A percentile compares a stretch with the other conserved stretches of the same genome.
phyloP scores from a whole-genome alignment of 1,284 basidiomycete species.

The Microstroma glucosiphilum region DNA sequence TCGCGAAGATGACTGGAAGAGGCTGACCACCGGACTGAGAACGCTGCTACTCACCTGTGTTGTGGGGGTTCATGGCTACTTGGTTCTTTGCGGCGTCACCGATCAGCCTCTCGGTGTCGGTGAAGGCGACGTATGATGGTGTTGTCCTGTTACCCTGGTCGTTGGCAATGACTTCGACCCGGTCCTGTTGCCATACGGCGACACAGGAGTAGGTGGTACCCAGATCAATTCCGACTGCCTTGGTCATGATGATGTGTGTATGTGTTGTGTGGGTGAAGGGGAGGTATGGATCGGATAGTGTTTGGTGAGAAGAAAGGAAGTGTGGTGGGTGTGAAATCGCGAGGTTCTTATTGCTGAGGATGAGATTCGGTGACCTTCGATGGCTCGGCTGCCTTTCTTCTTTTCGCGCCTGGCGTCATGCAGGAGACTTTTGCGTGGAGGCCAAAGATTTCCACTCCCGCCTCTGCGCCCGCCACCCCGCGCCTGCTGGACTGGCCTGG shows the following conservation, averaged over 20 bases:
- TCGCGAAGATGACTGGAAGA: too few relatives aligned
- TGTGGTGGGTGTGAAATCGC: background rate
- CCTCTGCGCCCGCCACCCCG: too few relatives aligned
- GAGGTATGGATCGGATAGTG: background rate
- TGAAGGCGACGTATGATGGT: slow-evolving; percentile 58
- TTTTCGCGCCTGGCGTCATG: too few relatives aligned
- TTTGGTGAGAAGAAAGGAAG: background rate
- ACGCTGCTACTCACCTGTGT: slow-evolving; percentile 45
- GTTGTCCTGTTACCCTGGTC: slow-evolving; percentile 97
- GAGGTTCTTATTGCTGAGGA: too few relatives aligned
- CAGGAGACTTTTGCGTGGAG: too few relatives aligned
- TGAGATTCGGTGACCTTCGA: too few relatives aligned
- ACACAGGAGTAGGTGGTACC: slow-evolving; percentile 64
- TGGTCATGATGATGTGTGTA: slow-evolving; percentile 51
- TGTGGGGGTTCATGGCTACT: slow-evolving; percentile 59
- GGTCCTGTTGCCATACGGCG: slow-evolving; percentile 96
- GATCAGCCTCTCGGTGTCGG: slow-evolving; percentile 83
- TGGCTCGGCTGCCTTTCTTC: too few relatives aligned
- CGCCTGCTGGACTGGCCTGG: too few relatives aligned
- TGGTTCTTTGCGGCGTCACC: slow-evolving; percentile 92
- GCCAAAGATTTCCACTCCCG: too few relatives aligned
- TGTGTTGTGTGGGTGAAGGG: slow-evolving; percentile 1
- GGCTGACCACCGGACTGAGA: too few relatives aligned
- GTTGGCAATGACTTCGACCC: slow-evolving; percentile 85
- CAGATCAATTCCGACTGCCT: slow-evolving; percentile 88